Base-by-base conservation (phyloP, 352 stramenopile genomes). In the Phytophthora sansomeana region DNA sequence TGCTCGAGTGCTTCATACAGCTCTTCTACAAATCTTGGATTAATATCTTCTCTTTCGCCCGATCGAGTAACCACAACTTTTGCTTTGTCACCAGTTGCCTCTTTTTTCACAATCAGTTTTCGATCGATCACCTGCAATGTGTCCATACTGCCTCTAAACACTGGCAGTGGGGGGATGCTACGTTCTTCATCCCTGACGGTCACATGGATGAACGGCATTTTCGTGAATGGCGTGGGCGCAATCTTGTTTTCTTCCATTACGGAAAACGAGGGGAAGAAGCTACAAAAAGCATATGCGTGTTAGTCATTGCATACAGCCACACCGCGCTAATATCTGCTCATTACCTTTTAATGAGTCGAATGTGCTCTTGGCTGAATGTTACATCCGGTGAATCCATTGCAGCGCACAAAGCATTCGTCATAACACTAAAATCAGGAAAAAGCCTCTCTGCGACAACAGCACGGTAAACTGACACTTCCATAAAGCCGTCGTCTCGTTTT, bases 331-430 rank as follows among this genome's bases (percentile, higher is more conserved):
- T 6, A 51, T 26, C 36, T 6, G 19, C 10, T 29, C 1, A 38
- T 36, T 74, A 87, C 75, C 75, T 87, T 72, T 73, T 81, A 56
- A 81, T 80, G 49, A 87, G 61, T 13, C 72, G 78, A n/a, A 76
- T 2, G 56, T 84, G 65, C 13, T 77, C 66, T 24, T 39, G 49
- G 46, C 68, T 67, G 10, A 71, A 65, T 47, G 59, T 42, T n/a
- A 64, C 32, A 19, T 66, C 29, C 3, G 61, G 42, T 3, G 39
- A 62, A 38, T 48, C 26, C 58, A 82, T 71, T 28, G 65, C 54
- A 48, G 38, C 57, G 51, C 61, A 42, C 54, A 89, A 14, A 24
- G 66, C 51, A 19, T 62, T 42, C n/a, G 55, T 48, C 24, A 87
- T 74, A 7, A 54, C 29, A 26, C 68, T 41, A 7, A 46, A 49